Evolutionary conservation across 768 basidiomycete genomes (phyloP).

Genomic region (Tricholoma sp.): DNA sequence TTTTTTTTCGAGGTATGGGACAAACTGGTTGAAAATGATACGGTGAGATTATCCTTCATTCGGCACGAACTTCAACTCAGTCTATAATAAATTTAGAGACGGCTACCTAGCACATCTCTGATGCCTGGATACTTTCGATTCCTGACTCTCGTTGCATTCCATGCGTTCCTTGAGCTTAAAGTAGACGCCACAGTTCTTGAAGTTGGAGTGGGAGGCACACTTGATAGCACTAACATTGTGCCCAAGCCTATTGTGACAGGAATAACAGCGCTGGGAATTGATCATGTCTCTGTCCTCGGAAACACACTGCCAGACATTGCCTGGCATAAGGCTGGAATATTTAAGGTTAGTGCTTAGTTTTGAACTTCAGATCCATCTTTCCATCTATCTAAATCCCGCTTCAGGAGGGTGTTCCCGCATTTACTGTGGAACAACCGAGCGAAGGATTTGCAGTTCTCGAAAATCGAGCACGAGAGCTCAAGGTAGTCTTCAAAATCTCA

Average conservation of each 20-base stretch:
- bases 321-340: slow-evolving; percentile 95
- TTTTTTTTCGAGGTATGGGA: slow-evolving; percentile 99
- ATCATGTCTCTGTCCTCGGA: slow-evolving; percentile 85
- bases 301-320: slow-evolving; percentile 88
- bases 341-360: slow-evolving; percentile 65
- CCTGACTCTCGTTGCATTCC: slow-evolving; percentile 87
- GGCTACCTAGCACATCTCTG: slow-evolving; percentile 42
- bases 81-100: slow-evolving; percentile 34
- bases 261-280: slow-evolving; percentile 85
- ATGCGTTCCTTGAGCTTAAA: slow-evolving; percentile 76
- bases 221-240: slow-evolving; percentile 95
- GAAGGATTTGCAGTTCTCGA: slow-evolving; percentile 67
- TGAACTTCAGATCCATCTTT: neutral
- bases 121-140: slow-evolving; percentile 96
- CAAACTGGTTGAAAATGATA: slow-evolving; percentile 55
- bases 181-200: slow-evolving; percentile 92
- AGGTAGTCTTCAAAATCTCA: slow-evolving; percentile 36
- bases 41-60: slow-evolving; percentile 34
- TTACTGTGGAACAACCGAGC: slow-evolving; percentile 72
- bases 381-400: neutral
- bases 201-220: slow-evolving; percentile 92
- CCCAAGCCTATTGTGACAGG: slow-evolving; percentile 89
- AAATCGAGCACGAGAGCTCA: slow-evolving; percentile 58
- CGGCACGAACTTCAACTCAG: neutral
- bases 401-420: slow-evolving; percentile 77